These are phyloP conservation scores for Starmerella roubikii DNA, from an alignment of 805 yeast species.

Conservation along the genomic window DNA sequence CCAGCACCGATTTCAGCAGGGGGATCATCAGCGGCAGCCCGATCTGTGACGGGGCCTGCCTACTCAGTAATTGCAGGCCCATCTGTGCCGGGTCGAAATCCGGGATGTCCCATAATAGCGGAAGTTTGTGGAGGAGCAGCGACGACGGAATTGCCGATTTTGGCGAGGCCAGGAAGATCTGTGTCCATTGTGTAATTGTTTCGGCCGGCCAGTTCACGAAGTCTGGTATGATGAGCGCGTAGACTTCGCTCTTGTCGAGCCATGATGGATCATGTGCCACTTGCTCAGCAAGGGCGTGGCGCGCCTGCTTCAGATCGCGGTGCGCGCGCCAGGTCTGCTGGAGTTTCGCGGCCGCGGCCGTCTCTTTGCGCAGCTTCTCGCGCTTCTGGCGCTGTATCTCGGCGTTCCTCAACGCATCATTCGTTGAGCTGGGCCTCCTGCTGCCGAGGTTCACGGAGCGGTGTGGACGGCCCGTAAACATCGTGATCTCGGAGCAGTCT, in stretches of 20 bases:
- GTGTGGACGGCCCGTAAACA: conserved; percentile 55
- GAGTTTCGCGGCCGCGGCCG: conserved; percentile 36
- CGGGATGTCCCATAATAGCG: conserved; percentile 1
- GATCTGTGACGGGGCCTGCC: conserved; percentile 8
- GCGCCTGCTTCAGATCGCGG: background rate
- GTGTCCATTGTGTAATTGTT: background rate
- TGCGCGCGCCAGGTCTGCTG: conserved; percentile 37
- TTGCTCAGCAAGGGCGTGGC: background rate
- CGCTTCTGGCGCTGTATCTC: conserved; percentile 53
- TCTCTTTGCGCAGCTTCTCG: conserved; percentile 39
- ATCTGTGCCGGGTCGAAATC: background rate
- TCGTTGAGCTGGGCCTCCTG: conserved; percentile 29
- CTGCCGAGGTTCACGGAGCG: conserved; percentile 54
- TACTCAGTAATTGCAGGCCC: conserved; percentile 7
- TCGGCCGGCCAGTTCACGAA: background rate
- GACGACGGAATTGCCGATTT: background rate
- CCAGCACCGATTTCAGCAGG: background rate
- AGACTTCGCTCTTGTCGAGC: background rate
- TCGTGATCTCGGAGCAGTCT: too few relatives aligned
- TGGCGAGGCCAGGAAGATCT: background rate
- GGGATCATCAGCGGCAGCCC: background rate
- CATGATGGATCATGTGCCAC: background rate
- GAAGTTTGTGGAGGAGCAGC: conserved; percentile 5
- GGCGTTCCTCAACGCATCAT: conserved; percentile 46
- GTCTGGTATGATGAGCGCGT: background rate